Percentiles rank a stretch among this genome's conserved stretches.
These are phyloP conservation scores for Sporothrix schenckii DNA, from an alignment of 2,329 filamentous ascomycete species.

Conservation along the genomic window DNA sequence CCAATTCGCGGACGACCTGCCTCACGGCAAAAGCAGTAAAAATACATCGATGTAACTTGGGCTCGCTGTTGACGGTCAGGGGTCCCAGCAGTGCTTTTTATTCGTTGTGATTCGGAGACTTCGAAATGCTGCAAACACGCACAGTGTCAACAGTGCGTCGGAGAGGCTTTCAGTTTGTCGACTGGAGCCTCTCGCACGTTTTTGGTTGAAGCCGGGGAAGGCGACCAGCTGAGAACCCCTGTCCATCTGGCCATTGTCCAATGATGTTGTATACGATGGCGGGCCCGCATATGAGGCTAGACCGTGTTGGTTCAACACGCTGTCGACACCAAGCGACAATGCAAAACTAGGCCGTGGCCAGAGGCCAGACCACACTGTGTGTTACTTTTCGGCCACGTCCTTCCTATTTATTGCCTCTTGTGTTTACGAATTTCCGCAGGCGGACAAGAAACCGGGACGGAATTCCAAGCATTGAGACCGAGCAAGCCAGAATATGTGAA, in stretches of 20 bases:
- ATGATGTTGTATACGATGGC: background rate
- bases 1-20: conserved; percentile 15
- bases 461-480: background rate
- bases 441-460: background rate
- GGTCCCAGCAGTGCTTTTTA: background rate
- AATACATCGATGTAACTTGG: too few relatives aligned
- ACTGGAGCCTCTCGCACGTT: conserved; percentile 20
- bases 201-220: conserved; percentile 32
- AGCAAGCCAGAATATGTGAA: background rate
- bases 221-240: conserved; percentile 33
- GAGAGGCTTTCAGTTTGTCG: background rate
- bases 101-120: background rate
- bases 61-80: too few relatives aligned
- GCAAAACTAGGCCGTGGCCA: background rate
- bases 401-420: background rate
- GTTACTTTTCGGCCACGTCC: background rate
- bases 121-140: background rate
- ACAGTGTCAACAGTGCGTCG: background rate
- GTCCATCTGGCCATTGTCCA: conserved; percentile 17
- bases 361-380: conserved; percentile 1
- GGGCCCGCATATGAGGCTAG: conserved; percentile 26
- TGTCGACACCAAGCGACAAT: conserved; percentile 15
- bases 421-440: conserved; percentile 6
- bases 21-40: background rate
- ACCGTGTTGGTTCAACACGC: conserved; percentile 15